Percentiles rank a stretch among this genome's conserved stretches.
Conservation (phyloP, 768 basidiomycete species). For the Suillus paluster region DNA sequence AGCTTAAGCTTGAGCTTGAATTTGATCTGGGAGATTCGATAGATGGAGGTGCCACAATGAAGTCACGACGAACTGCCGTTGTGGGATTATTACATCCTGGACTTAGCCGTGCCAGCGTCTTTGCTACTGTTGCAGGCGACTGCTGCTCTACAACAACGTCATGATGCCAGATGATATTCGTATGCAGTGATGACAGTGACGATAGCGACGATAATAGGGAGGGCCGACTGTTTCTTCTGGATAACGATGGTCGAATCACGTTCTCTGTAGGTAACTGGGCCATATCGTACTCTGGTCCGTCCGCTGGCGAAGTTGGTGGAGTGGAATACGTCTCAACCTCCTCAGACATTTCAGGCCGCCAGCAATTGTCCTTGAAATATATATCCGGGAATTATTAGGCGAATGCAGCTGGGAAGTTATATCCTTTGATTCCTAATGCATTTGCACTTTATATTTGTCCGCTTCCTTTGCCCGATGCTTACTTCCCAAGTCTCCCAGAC, state of each 20-base stretch:
- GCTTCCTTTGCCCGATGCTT: conserved; percentile 7
- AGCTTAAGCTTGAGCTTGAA: conserved; percentile 30
- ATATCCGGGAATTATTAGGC: conserved; percentile 10
- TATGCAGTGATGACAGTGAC: conserved; percentile 33
- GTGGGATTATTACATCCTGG: conserved; percentile 12
- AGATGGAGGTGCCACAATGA: conserved; percentile 20
- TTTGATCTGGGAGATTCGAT: conserved; percentile 21
- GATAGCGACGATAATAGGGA: conserved; percentile 23
- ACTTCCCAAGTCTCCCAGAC: conserved; percentile 26
- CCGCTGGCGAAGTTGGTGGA: conserved; percentile 46
- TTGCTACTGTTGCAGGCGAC: conserved; percentile 23
- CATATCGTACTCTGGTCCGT: conserved; percentile 17
- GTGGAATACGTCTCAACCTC: conserved; percentile 48
- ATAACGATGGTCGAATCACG: conserved; percentile 42
- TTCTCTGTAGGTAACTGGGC: conserved; percentile 14
- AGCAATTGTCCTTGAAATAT: conserved; percentile 14
- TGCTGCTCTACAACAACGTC: conserved; percentile 42
- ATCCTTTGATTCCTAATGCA: conserved; percentile 8
- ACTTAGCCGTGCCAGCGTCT: conserved; percentile 18
- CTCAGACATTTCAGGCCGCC: conserved; percentile 30
- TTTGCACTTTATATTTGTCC: conserved; percentile 5
- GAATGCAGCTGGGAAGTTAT: conserved; percentile 16
- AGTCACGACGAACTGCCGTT: conserved; percentile 22
- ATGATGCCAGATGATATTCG: conserved; percentile 38
- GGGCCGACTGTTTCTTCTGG: conserved; percentile 39